Evolutionary conservation across 2,329 filamentous ascomycete species (phyloP), one percentile per base, ranked within the genome.

Genomic region (Albophoma yamanashiensis): DNA sequence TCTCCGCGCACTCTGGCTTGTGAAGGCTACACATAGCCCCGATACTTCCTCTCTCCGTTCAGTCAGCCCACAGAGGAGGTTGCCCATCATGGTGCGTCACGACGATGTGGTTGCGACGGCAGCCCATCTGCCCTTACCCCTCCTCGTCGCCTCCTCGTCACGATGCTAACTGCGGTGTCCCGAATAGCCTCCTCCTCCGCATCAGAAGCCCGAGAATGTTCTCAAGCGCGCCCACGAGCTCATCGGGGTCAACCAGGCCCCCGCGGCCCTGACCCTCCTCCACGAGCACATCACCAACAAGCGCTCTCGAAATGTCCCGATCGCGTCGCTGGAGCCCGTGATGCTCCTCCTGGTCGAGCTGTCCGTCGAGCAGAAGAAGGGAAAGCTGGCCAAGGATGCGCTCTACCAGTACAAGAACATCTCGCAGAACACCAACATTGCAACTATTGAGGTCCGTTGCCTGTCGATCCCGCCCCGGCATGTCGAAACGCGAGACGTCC

Each of bases 361-460:
- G 62, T 96, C 90, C 67, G 94, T 99, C 71, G 93, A 97, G 72
- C 87, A 97, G 70, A 92, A 94, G 79, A 99, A 97, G 80, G 94
- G 94, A 69, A 99, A 99, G 79, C 84, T 94, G 63, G 94, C 93
- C 76, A 99, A 99, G 83, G 94, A 99, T 79, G 94, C 94, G 63
- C 84, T 99, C 56, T 99, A 97, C 76, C 94, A 97, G 76, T 99
- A 99, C 85, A 99, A 99, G 84, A 99, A 99, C 77, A 97, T 97
- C 67, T 93, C 92, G 60, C 94, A 99, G 77, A 99, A 99, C 80
- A 96, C 93, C 68, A 97, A 97, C 74, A 92, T 99, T 67, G 92
- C 86, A 69, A 99, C 94, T 63, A 99, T 99, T 74, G 94, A 97
- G 86, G 89, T 91, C 79, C 52, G 74, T 70, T 59, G 39, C 31